Percentiles rank a stretch among this genome's conserved stretches.
Evolutionary conservation across 2,329 filamentous ascomycete species (phyloP).

Genomic region (Verticillium longisporum): DNA sequence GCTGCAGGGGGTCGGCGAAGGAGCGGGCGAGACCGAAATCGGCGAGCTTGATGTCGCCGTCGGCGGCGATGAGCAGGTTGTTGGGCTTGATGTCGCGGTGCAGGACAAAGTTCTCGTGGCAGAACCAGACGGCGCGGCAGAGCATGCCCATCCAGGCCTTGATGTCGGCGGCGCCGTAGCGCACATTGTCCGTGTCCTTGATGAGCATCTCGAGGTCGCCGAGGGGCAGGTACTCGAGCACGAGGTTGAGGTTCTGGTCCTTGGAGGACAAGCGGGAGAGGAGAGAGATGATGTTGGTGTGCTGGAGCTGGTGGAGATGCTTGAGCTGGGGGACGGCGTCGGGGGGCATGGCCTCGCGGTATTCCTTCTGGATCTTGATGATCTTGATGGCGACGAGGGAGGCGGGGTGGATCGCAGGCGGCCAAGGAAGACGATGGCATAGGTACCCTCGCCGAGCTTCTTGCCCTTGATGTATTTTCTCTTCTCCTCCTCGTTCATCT

Average conservation of each 20-base stretch:
- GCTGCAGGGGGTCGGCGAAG: conserved; percentile 80
- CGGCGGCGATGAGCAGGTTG: conserved; percentile 88
- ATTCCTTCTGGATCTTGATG: conserved; percentile 81
- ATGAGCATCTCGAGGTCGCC: conserved; percentile 94
- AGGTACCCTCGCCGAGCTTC: conserved; percentile 93
- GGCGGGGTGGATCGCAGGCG: conserved; percentile 65
- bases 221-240: conserved; percentile 88
- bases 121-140: conserved; percentile 88
- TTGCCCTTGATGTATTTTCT: conserved; percentile 90
- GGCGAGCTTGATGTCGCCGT: conserved; percentile 89
- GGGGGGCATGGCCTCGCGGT: conserved; percentile 84
- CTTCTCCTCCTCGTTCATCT: conserved; percentile 75
- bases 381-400: conserved; percentile 87
- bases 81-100: conserved; percentile 99
- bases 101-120: conserved; percentile 87
- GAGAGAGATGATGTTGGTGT: conserved; percentile 92
- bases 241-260: conserved; percentile 91
- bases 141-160: conserved; percentile 99
- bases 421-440: conserved; percentile 90
- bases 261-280: conserved; percentile 93
- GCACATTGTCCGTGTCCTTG: conserved; percentile 69
- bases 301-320: conserved; percentile 85
- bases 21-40: conserved; percentile 92
- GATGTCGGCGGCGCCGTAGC: conserved; percentile 83
- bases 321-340: conserved; percentile 95